These are phyloP conservation scores for Cymbomonas tetramitiformis DNA, from an alignment of 139 green algal species.

Conservation along the genomic window DNA sequence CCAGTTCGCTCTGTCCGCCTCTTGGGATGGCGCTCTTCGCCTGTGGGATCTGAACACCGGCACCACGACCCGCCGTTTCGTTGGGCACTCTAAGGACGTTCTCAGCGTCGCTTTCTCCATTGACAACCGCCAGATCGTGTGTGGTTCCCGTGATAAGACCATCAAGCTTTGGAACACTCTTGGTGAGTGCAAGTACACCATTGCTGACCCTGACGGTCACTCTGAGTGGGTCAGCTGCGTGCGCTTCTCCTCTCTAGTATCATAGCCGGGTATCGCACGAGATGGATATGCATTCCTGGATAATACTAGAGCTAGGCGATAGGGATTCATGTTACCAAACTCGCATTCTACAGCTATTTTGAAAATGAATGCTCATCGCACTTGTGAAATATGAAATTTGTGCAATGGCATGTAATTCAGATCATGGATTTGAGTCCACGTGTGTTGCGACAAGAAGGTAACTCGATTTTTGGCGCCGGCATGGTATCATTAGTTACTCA, in stretches of 20 bases:
- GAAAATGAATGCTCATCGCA: too few relatives aligned
- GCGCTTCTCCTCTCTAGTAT: slow-evolving; percentile 87
- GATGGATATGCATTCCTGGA: too few relatives aligned
- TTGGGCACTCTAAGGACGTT: slow-evolving; percentile 97
- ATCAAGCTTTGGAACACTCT: slow-evolving; percentile 98
- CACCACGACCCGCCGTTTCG: slow-evolving; percentile 87
- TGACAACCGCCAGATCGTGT: slow-evolving; percentile 99
- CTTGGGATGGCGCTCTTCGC: slow-evolving; percentile 93
- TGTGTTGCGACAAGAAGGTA: too few relatives aligned
- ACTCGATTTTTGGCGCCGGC: too few relatives aligned
- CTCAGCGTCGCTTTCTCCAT: slow-evolving; percentile 94
- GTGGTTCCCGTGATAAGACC: slow-evolving; percentile 81
- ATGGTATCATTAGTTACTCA: too few relatives aligned
- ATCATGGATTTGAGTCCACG: too few relatives aligned
- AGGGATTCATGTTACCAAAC: too few relatives aligned
- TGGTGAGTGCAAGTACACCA: slow-evolving; percentile 99
- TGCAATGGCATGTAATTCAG: too few relatives aligned
- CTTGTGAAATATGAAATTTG: too few relatives aligned
- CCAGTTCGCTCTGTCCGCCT: slow-evolving; percentile 93
- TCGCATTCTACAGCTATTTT: too few relatives aligned
- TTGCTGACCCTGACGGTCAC: slow-evolving; percentile 83
- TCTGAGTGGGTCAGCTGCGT: slow-evolving; percentile 94
- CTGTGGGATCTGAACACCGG: slow-evolving; percentile 97
- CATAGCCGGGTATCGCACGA: slow-evolving; percentile 93
- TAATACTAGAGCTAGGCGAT: too few relatives aligned